These are phyloP conservation scores for Ceratobasidium sp. DNA, from an alignment of 1,284 basidiomycete species.

Conservation along the genomic window DNA sequence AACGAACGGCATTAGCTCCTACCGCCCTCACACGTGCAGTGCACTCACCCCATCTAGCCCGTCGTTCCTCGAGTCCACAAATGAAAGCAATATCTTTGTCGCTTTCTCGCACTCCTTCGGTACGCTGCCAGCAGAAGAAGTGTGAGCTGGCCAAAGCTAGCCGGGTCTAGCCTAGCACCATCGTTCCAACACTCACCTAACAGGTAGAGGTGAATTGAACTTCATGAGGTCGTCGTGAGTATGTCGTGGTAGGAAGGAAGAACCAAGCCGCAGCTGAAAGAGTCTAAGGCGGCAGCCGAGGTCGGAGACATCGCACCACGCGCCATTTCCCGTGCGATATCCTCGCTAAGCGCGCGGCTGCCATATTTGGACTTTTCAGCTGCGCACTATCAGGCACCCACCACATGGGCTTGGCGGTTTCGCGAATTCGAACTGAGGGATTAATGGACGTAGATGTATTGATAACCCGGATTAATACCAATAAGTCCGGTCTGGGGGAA, in stretches of 20 bases:
- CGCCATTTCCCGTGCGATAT: conserved; percentile 15
- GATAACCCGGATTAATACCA: neutral
- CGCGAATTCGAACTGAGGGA: neutral
- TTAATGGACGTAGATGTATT: conserved; percentile 20
- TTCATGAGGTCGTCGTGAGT: conserved; percentile 29
- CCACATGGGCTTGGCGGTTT: conserved; percentile 29
- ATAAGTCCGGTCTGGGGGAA: conserved; percentile 23
- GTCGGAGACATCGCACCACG: conserved; percentile 38
- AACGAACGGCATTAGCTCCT: conserved; percentile 2
- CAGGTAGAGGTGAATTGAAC: conserved; percentile 40
- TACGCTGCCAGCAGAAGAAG: conserved; percentile 50
- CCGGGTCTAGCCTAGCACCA: too few species aligned
- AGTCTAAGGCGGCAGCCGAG: conserved; percentile 39
- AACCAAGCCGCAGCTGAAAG: conserved; percentile 19
- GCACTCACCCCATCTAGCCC: conserved; percentile 58
- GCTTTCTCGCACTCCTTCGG: conserved; percentile 68
- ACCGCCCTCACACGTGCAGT: neutral
- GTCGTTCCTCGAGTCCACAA: conserved; percentile 59
- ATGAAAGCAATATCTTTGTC: conserved; percentile 62
- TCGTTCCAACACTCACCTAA: conserved; percentile 21
- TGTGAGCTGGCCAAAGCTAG: conserved; percentile 16
- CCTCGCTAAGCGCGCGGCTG: conserved; percentile 29
- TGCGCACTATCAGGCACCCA: neutral
- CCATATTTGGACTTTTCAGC: conserved; percentile 1
- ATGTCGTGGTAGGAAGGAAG: conserved; percentile 22